Evolutionary conservation across 345 rosid species (phyloP).

Genomic region (Eucalyptus cloeziana): DNA sequence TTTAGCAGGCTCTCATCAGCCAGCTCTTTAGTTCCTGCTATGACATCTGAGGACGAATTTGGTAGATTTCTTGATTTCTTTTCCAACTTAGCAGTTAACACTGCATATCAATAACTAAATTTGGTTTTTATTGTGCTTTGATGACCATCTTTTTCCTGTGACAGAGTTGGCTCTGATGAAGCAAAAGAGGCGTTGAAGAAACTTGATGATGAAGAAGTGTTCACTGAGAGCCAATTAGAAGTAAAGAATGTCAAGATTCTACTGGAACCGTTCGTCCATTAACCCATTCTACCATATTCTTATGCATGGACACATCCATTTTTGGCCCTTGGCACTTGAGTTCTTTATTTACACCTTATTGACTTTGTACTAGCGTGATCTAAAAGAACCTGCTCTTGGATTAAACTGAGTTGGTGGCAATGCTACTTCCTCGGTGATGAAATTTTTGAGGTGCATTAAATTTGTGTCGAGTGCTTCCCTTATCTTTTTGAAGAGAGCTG

Average conservation of each 20-base stretch:
- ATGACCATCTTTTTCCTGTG: not conserved
- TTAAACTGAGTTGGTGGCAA: constrained; percentile 92
- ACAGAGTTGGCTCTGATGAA: constrained; percentile 68
- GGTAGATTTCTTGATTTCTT: not conserved
- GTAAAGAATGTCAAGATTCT: constrained; percentile 76
- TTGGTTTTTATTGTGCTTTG: not conserved
- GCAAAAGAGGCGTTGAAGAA: constrained; percentile 44
- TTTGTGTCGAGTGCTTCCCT: not conserved
- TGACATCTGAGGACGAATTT: not conserved
- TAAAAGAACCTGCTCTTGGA: constrained; percentile 74
- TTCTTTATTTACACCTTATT: not conserved
- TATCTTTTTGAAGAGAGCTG: not conserved
- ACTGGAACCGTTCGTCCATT: constrained; percentile 26
- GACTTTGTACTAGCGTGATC: constrained; percentile 19
- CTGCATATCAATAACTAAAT: not conserved
- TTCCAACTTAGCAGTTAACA: not conserved
- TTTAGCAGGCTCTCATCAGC: not conserved
- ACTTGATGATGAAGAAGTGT: constrained; percentile 85
- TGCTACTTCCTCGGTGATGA: constrained; percentile 70
- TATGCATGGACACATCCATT: not conserved
- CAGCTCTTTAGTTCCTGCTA: not conserved
- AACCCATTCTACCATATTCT: not conserved
- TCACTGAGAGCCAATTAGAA: constrained; percentile 61
- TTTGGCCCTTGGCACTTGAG: not conserved
- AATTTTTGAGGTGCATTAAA: constrained; percentile 48